Conservation (phyloP, 306 rosid genomes). For the Pyrus communis region DNA sequence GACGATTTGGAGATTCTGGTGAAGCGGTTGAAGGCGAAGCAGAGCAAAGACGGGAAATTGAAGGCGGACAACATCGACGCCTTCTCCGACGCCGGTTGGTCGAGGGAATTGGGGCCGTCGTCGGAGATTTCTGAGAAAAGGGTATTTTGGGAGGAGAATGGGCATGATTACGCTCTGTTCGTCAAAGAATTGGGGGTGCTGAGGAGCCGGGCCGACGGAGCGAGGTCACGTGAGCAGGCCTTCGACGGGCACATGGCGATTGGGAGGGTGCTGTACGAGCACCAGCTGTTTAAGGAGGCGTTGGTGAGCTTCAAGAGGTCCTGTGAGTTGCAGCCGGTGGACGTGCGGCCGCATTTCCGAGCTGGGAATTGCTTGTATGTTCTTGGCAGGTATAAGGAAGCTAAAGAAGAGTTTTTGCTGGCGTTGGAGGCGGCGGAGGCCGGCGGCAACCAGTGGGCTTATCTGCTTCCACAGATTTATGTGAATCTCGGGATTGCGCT, state of each 20-base stretch:
- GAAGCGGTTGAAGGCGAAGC: conserved; percentile 78
- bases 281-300: conserved; percentile 81
- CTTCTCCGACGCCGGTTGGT: conserved; percentile 94
- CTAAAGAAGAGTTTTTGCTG: conserved; percentile 84
- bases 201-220: conserved; percentile 73
- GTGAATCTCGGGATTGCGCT: conserved; percentile 91
- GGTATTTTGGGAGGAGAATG: conserved; percentile 81
- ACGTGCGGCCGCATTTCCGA: conserved; percentile 89
- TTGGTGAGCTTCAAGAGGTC: conserved; percentile 87
- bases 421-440: conserved; percentile 90
- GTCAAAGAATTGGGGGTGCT: conserved; percentile 75
- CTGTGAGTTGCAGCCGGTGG: conserved; percentile 94
- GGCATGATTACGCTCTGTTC: conserved; percentile 67
- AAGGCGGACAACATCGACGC: conserved; percentile 78
- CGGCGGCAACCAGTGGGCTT: conserved; percentile 97
- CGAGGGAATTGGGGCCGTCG: conserved; percentile 84
- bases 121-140: conserved; percentile 80
- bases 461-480: conserved; percentile 90
- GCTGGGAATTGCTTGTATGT: conserved; percentile 91
- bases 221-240: conserved; percentile 91
- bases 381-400: conserved; percentile 59
- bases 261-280: conserved; percentile 86
- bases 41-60: conserved; percentile 72
- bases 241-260: conserved; percentile 99
- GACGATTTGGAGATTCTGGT: conserved; percentile 88